phyloP scores from a whole-genome alignment of 78 protist genomes.

The Pigoraptor vietnamica region DNA sequence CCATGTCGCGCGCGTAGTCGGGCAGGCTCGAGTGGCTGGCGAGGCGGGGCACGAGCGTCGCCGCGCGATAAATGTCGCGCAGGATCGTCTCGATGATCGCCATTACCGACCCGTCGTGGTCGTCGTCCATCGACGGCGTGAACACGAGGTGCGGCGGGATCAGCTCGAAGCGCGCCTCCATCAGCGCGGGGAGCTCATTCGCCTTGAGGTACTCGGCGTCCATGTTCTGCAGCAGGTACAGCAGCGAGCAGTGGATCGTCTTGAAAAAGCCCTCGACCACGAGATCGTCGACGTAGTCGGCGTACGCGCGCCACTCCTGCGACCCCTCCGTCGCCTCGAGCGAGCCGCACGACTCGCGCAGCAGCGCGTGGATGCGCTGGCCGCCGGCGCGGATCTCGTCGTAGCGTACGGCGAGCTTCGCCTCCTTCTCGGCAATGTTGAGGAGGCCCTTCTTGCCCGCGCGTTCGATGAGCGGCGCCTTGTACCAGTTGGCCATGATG shows the following conservation, averaged over 20 bases:
- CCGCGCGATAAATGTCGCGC: neutral
- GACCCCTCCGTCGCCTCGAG: neutral
- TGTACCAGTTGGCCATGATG: conserved; percentile 6
- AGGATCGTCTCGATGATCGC: neutral
- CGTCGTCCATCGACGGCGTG: neutral
- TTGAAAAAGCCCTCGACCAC: conserved; percentile 14
- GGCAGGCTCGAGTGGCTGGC: neutral
- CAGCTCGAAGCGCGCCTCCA: neutral
- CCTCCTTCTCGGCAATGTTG: neutral
- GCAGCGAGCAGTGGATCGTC: conserved; percentile 17
- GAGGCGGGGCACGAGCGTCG: neutral
- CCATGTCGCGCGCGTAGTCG: neutral
- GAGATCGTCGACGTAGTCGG: conserved; percentile 41
- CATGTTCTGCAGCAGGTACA: conserved; percentile 28
- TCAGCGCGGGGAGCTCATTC: conserved; percentile 1
- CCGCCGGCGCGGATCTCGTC: conserved; percentile 19
- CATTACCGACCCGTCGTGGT: neutral
- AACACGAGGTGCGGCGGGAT: neutral
- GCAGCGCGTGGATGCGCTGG: conserved; percentile 28
- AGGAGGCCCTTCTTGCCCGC: neutral
- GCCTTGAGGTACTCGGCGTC: conserved; percentile 1
- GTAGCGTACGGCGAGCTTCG: neutral
- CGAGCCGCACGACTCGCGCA: neutral
- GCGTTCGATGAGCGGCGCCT: neutral
- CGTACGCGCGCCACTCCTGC: conserved; percentile 53